Evolutionary conservation across 2,329 filamentous ascomycete species (phyloP), one percentile per base, ranked within the genome.

Genomic region (Trichoderma aggressivum): DNA sequence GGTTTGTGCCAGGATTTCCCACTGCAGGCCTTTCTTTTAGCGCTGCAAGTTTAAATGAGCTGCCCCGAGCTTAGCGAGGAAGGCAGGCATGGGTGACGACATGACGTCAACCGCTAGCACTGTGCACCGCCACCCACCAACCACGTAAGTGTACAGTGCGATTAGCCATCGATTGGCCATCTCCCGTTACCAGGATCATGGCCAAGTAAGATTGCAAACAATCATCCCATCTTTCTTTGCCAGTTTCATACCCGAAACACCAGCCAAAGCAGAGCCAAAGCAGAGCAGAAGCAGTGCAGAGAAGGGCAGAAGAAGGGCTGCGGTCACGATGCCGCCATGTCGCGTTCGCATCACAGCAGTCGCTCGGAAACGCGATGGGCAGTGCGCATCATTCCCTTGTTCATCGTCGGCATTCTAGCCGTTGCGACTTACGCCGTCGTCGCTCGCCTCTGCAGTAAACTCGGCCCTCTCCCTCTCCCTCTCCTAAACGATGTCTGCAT

Each of bases 351-450:
- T 67, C 73, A 75, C 28, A 79, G 77, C 75, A 78, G 77, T 32
- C 74, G 75, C 69, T 71, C 76, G 61, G 78, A 74, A 34, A 78
- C 77, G 55, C 78, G 80, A 70, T 81, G 80, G 79, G 75, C 78
- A 39, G 76, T 80, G 65, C 86, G 91, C 71, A 81, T 91, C 70
- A 89, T 97, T 70, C 94, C 94, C 5, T 75, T 90, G 50, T 78
- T 95, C 64, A 86, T 97, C 53, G 80, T 89, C 39, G 90, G 86
- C 34, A 84, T 88, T 47, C 86, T 93, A 72, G 89, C 85, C 47
- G 94, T 93, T 80, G 88, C 88, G 24, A 91, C 89, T 39, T 97
- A 92, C 81, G 89, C 90, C 16, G 80, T 94, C 62, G 88, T 92
- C 62, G 89, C 87, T 73, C 86, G 86, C 59, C 81, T 94, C 73